Conservation (phyloP, 2,329 filamentous ascomycete genomes). For the Simplicillium sp. region DNA sequence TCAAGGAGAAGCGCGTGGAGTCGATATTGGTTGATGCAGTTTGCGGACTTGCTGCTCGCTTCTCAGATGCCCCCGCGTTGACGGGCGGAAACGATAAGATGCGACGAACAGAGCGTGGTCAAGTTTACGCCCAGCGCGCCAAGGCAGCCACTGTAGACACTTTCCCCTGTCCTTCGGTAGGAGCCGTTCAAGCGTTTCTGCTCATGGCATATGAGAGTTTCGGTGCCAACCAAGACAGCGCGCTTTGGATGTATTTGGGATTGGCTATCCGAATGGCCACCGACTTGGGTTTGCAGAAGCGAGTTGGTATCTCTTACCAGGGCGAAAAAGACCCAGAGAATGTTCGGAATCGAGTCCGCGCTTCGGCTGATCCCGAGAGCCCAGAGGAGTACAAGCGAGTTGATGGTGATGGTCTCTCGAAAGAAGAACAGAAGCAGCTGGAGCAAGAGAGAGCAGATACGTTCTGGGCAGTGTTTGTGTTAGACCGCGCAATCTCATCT, state of each 20-base stretch:
- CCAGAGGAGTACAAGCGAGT: constrained; percentile 32
- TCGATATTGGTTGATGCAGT: constrained; percentile 80
- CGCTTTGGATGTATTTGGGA: constrained; percentile 88
- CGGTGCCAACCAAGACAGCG: constrained; percentile 78
- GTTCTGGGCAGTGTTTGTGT: constrained; percentile 83
- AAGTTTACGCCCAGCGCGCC: constrained; percentile 70
- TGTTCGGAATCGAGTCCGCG: constrained; percentile 31
- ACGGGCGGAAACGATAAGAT: constrained; percentile 38
- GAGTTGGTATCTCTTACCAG: constrained; percentile 60
- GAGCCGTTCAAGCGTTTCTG: constrained; percentile 74
- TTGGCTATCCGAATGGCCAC: constrained; percentile 77
- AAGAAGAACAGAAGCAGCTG: constrained; percentile 50
- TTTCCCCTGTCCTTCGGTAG: constrained; percentile 73
- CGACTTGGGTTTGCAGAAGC: constrained; percentile 72
- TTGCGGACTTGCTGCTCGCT: constrained; percentile 72
- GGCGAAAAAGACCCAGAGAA: constrained; percentile 43
- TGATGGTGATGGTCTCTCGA: constrained; percentile 30
- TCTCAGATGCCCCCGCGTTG: constrained; percentile 51
- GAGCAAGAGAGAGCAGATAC: constrained; percentile 80
- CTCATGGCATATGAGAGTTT: constrained; percentile 85
- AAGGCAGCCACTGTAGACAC: constrained; percentile 77
- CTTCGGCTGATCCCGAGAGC: constrained; percentile 20
- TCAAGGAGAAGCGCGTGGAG: constrained; percentile 73
- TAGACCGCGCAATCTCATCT: constrained; percentile 80
- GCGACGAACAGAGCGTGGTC: constrained; percentile 59